phyloP scores from a whole-genome alignment of 495 filamentous ascomycete genomes.

The Lentithecium fluviatile region DNA sequence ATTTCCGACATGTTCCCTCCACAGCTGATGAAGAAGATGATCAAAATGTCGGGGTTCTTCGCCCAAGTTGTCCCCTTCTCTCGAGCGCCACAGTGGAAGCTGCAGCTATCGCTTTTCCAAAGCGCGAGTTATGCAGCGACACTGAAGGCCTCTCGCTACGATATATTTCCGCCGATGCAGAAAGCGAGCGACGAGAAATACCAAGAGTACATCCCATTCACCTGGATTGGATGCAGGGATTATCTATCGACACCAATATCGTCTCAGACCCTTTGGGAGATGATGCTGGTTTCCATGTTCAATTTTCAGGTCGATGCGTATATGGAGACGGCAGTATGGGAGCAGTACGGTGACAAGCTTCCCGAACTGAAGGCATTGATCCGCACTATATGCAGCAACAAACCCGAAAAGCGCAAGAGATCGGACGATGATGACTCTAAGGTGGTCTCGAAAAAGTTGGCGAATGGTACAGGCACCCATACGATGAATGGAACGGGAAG shows the following conservation, averaged over 20 bases:
- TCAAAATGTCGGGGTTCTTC: conserved; percentile 26
- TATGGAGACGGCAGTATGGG: conserved; percentile 26
- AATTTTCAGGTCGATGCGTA: conserved; percentile 30
- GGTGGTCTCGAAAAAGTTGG: background rate
- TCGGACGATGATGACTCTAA: background rate
- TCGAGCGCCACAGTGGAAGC: conserved; percentile 9
- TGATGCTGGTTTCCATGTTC: conserved; percentile 32
- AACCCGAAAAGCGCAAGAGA: background rate
- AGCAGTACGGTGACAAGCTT: conserved; percentile 19
- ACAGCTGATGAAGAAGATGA: conserved; percentile 19
- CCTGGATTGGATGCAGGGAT: conserved; percentile 28
- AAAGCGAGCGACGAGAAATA: conserved; percentile 29
- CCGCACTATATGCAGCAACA: conserved; percentile 7
- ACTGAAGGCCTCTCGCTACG: conserved; percentile 15
- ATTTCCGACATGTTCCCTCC: conserved; percentile 15
- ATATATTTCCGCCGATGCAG: conserved; percentile 23
- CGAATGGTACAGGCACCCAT: no score
- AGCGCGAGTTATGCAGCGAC: conserved; percentile 10
- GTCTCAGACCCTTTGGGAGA: conserved; percentile 23
- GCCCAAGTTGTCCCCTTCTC: conserved; percentile 16
- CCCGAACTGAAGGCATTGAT: conserved; percentile 22
- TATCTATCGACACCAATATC: conserved; percentile 19
- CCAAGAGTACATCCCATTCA: conserved; percentile 30
- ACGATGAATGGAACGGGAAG: no score
- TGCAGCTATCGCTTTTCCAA: conserved; percentile 23